Evolutionary conservation across 768 basidiomycete genomes (phyloP).

Genomic region (Exidia glandulosa): DNA sequence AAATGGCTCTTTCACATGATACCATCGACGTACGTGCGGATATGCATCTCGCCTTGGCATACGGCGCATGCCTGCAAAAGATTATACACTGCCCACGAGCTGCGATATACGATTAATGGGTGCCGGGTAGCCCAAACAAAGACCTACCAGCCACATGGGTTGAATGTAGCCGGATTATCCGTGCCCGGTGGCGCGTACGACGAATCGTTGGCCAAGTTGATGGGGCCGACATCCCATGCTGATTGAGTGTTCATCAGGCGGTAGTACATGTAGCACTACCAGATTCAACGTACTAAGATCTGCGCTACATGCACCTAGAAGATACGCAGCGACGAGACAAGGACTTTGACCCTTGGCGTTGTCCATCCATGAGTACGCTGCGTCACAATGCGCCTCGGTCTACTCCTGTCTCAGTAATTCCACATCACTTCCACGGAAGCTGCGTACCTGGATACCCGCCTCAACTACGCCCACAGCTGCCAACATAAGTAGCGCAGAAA

Average conservation of each 20-base stretch:
- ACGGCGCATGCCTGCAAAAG: background rate
- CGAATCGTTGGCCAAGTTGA: no score
- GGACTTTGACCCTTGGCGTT: slow-evolving; percentile 32
- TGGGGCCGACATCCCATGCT: no score
- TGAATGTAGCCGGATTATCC: background rate
- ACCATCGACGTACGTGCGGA: background rate
- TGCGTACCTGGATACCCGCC: no score
- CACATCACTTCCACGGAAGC: no score
- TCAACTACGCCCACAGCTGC: no score
- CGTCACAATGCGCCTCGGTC: background rate
- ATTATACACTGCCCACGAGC: background rate
- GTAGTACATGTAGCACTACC: no score
- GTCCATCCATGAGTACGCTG: slow-evolving; percentile 19
- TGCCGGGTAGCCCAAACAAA: background rate
- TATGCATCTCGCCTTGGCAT: background rate
- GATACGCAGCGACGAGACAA: slow-evolving; percentile 32
- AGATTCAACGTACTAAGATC: slow-evolving; percentile 21
- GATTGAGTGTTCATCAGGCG: no score
- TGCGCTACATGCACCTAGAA: slow-evolving; percentile 31
- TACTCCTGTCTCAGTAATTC: no score
- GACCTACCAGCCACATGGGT: background rate
- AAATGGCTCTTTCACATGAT: background rate
- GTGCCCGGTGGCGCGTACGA: no score
- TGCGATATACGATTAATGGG: background rate
- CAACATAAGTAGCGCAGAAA: no score